Evolutionary conservation across 495 filamentous ascomycete species (phyloP).

Genomic region (Schizothecium vesticola): DNA sequence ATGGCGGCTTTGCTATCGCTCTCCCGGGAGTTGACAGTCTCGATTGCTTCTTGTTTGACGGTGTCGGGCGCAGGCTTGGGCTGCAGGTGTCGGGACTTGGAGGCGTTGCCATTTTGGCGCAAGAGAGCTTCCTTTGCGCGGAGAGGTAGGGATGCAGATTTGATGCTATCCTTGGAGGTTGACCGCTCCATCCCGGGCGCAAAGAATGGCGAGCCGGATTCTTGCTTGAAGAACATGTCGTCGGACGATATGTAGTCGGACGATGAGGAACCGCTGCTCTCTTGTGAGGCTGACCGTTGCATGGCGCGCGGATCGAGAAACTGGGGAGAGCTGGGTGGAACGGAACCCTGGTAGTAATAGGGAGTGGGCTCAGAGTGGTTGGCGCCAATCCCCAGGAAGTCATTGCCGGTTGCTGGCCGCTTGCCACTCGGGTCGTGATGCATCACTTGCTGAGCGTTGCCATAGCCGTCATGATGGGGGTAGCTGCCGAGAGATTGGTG

Average conservation of each 20-base stretch:
- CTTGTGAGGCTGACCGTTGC: conserved; percentile 33
- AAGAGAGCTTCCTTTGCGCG: conserved; percentile 41
- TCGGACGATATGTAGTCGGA: conserved; percentile 12
- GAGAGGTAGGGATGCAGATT: conserved; percentile 36
- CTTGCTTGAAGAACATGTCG: not conserved
- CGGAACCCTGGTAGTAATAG: conserved; percentile 28
- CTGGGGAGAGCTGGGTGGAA: conserved; percentile 24
- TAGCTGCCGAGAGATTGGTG: conserved; percentile 31
- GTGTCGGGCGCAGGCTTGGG: conserved; percentile 34
- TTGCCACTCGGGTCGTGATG: conserved; percentile 31
- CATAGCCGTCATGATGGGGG: conserved; percentile 26
- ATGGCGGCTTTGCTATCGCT: conserved; percentile 53
- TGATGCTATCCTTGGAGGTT: conserved; percentile 38
- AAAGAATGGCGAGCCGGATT: conserved; percentile 5
- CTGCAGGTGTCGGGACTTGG: conserved; percentile 29
- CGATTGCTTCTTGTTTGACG: conserved; percentile 17
- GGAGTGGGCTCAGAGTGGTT: conserved; percentile 31
- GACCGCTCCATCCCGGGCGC: conserved; percentile 39
- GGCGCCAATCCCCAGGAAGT: conserved; percentile 32
- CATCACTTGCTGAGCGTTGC: conserved; percentile 11
- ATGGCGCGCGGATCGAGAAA: conserved; percentile 27
- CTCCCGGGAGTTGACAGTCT: conserved; percentile 21
- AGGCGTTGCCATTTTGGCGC: conserved; percentile 31
- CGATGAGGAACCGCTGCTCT: conserved; percentile 19
- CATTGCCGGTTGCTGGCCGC: conserved; percentile 20